Conservation (phyloP, 345 rosid genomes). For the Murraya paniculata region DNA sequence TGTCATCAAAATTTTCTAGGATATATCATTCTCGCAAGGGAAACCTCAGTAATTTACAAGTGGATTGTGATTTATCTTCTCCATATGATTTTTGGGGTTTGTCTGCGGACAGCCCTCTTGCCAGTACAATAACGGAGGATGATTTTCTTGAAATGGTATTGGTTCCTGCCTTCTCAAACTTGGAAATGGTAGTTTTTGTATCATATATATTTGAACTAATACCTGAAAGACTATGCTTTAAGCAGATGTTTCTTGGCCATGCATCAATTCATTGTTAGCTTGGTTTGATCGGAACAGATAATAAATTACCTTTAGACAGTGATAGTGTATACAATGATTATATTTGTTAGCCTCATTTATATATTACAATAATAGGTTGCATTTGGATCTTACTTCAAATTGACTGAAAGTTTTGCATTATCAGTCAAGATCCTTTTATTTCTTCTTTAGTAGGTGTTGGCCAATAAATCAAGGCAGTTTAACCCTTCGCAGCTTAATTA, state of each 20-base stretch:
- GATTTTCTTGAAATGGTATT: conserved; percentile 94
- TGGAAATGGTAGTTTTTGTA: conserved; percentile 16
- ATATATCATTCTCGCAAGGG: conserved; percentile 27
- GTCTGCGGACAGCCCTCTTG: conserved; percentile 78
- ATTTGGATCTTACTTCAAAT: not conserved
- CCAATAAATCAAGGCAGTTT: not conserved
- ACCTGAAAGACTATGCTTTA: not conserved
- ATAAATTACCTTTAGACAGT: not conserved
- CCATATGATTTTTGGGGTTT: conserved; percentile 66
- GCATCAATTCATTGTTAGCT: not conserved
- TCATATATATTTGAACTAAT: not conserved
- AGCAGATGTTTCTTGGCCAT: conserved; percentile 12
- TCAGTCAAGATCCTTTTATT: not conserved
- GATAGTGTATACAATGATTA: not conserved
- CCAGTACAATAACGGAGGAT: conserved; percentile 76
- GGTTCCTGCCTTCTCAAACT: conserved; percentile 20
- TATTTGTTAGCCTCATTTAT: not conserved
- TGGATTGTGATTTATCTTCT: conserved; percentile 42
- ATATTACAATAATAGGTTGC: not conserved
- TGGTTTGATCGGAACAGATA: not conserved
- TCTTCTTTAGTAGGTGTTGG: not conserved
- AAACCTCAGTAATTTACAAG: conserved; percentile 31
- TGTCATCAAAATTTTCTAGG: conserved; percentile 40
- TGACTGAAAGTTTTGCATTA: not conserved
- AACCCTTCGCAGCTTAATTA: not conserved